Evolutionary conservation across 768 basidiomycete genomes (phyloP).

Genomic region (Suillus plorans): DNA sequence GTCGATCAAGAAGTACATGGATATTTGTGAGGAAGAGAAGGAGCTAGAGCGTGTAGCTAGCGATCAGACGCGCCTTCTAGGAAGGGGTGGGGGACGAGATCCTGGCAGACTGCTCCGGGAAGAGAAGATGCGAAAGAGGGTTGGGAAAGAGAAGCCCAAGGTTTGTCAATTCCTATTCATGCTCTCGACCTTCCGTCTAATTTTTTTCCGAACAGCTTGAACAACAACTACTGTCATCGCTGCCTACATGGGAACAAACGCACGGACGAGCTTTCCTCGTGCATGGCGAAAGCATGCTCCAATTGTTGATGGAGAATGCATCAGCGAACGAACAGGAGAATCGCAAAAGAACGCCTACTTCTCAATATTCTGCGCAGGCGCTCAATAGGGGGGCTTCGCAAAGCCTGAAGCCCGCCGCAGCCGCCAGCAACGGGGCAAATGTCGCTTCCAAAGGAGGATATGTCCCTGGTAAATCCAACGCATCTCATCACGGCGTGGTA

Average conservation of each 20-base stretch:
- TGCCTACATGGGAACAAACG: constrained; percentile 86
- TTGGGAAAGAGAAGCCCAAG: constrained; percentile 88
- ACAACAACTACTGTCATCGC: constrained; percentile 72
- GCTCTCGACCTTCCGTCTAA: not conserved
- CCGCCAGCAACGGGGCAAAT: constrained; percentile 8
- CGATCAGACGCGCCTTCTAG: constrained; percentile 80
- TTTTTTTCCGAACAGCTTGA: constrained; percentile 60
- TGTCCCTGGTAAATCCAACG: constrained; percentile 30
- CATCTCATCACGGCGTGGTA: constrained; percentile 35
- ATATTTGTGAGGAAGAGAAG: constrained; percentile 86
- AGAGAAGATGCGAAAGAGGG: constrained; percentile 96
- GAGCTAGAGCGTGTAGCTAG: constrained; percentile 79
- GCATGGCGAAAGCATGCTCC: constrained; percentile 78
- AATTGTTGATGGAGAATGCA: constrained; percentile 70
- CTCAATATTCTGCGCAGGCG: constrained; percentile 32
- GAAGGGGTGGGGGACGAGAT: constrained; percentile 72
- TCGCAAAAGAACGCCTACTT: constrained; percentile 48
- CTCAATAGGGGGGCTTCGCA: constrained; percentile 27
- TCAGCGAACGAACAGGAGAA: constrained; percentile 82
- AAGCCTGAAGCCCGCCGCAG: constrained; percentile 22
- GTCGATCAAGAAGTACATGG: constrained; percentile 83
- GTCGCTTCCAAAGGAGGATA: constrained; percentile 19
- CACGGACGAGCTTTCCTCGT: constrained; percentile 77
- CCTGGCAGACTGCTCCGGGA: constrained; percentile 86
- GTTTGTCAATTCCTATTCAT: constrained; percentile 43